Evolutionary conservation across 345 rosid genomes (phyloP).

Genomic region (Gynandropsis gynandra): DNA sequence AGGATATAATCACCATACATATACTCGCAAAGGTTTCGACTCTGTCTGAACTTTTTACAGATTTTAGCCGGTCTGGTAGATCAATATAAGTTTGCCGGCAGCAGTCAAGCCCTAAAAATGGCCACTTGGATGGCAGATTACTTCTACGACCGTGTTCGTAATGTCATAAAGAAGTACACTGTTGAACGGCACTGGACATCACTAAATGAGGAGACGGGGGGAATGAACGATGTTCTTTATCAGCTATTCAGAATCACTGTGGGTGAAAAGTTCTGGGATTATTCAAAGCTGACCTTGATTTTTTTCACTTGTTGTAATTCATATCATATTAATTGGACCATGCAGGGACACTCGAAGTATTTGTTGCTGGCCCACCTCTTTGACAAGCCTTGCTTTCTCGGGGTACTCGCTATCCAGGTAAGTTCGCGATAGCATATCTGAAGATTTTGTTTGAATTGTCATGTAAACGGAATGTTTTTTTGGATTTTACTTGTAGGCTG

Average conservation of each 20-base stretch:
- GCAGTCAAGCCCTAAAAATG: slow-evolving; percentile 63
- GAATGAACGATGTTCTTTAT: slow-evolving; percentile 95
- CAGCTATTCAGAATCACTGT: slow-evolving; percentile 62
- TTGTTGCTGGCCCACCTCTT: slow-evolving; percentile 82
- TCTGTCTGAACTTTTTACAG: slow-evolving; percentile 34
- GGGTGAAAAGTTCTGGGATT: slow-evolving; percentile 7
- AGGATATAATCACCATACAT: neutral
- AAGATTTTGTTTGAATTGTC: slow-evolving; percentile 7
- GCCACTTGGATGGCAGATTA: slow-evolving; percentile 77
- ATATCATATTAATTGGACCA: slow-evolving; percentile 12
- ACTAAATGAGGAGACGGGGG: slow-evolving; percentile 94
- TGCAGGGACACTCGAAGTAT: slow-evolving; percentile 80
- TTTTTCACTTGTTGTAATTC: slow-evolving; percentile 8
- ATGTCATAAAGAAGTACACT: slow-evolving; percentile 48
- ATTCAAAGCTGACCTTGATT: neutral
- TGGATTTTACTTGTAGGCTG: slow-evolving; percentile 46
- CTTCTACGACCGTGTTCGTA: slow-evolving; percentile 72
- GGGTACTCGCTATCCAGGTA: slow-evolving; percentile 59
- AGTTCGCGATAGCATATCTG: slow-evolving; percentile 8
- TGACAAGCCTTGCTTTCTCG: slow-evolving; percentile 97
- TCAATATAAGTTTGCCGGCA: slow-evolving; percentile 64
- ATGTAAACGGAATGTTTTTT: neutral
- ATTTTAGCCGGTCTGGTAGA: slow-evolving; percentile 86
- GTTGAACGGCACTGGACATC: slow-evolving; percentile 70
- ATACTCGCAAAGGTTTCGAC: slow-evolving; percentile 3